Conservation (phyloP, 441 rosid genomes). For the Jatropha podagrica region DNA sequence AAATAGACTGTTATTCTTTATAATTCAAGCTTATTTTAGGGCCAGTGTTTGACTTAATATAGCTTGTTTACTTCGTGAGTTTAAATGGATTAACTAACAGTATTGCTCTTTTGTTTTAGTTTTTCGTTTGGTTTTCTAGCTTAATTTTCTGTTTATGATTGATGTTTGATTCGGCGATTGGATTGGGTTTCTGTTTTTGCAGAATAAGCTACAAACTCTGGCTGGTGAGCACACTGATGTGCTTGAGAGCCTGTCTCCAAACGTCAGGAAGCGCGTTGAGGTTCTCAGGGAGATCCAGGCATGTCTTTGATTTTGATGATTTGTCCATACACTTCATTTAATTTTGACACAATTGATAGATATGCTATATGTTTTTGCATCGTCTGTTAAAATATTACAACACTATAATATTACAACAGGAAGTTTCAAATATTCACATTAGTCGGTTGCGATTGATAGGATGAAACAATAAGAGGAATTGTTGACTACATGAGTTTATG, state of each 20-base stretch:
- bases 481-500: background rate
- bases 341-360: background rate
- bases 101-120: background rate
- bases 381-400: too few species aligned
- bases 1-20: background rate
- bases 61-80: too few species aligned
- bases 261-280: constrained; percentile 77
- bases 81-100: background rate
- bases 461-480: background rate
- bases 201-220: constrained; percentile 74
- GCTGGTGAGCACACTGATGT: constrained; percentile 69
- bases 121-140: background rate
- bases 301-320: constrained; percentile 7
- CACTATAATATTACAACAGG: too few species aligned
- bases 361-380: background rate
- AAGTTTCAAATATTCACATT: background rate
- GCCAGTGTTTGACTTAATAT: background rate
- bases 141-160: too few species aligned
- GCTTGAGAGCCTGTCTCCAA: constrained; percentile 52
- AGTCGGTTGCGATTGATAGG: too few species aligned
- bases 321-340: background rate
- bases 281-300: constrained; percentile 86
- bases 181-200: constrained; percentile 22
- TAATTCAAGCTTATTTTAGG: background rate
- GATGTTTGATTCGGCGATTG: background rate